Conservation (phyloP, 2,329 filamentous ascomycete species). For the Colletotrichum salicis region DNA sequence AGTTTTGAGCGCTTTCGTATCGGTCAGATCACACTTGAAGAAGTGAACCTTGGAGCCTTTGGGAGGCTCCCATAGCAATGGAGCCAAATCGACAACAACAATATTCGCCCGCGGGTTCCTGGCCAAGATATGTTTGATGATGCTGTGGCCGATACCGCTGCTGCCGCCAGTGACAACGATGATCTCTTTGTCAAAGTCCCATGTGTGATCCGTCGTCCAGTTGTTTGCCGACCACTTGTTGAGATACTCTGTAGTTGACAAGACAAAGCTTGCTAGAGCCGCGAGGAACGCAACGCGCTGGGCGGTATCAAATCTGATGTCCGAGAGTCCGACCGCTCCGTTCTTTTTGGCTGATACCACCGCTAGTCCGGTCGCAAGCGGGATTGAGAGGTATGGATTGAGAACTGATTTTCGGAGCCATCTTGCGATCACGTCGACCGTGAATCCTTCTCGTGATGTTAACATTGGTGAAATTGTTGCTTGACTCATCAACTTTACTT, state of each 20-base stretch:
- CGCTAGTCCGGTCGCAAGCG: constrained; percentile 34
- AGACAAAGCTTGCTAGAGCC: constrained; percentile 31
- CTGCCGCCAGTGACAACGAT: constrained; percentile 57
- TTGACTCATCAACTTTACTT: too few species aligned
- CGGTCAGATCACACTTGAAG: constrained; percentile 52
- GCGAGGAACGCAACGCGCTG: constrained; percentile 22
- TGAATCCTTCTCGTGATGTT: constrained; percentile 40
- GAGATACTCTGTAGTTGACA: constrained; percentile 39
- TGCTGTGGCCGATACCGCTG: constrained; percentile 52
- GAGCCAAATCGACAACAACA: constrained; percentile 48
- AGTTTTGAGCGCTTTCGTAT: constrained; percentile 42
- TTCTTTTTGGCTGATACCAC: constrained; percentile 11
- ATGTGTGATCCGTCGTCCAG: constrained; percentile 38
- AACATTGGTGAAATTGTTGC: background rate
- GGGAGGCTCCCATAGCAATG: constrained; percentile 43
- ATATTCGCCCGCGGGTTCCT: constrained; percentile 42
- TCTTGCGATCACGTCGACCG: constrained; percentile 38
- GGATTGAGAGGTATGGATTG: constrained; percentile 37
- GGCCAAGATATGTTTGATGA: constrained; percentile 45
- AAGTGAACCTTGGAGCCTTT: constrained; percentile 40
- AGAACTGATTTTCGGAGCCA: constrained; percentile 37
- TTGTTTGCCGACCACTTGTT: constrained; percentile 41
- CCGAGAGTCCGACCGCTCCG: background rate
- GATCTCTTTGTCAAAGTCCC: constrained; percentile 53
- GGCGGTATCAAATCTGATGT: background rate